Conservation (phyloP, 495 filamentous ascomycete species). For the Hypoxylon rickii region DNA sequence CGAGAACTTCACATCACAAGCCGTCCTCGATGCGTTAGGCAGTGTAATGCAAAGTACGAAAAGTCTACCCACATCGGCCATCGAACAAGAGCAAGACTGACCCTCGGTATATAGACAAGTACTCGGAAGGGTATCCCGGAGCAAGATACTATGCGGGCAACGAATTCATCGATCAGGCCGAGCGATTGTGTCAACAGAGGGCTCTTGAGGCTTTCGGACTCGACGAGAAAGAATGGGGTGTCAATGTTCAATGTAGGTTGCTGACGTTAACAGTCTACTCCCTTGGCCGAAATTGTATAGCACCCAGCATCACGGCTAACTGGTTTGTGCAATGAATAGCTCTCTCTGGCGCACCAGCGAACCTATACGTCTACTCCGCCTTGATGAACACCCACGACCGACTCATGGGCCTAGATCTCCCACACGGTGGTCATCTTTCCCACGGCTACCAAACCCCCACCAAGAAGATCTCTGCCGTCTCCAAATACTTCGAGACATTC, state of each 20-base stretch:
- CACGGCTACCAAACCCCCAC: slow-evolving; percentile 97
- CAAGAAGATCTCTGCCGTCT: slow-evolving; percentile 98
- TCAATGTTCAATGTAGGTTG: slow-evolving; percentile 89
- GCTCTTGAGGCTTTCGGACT: slow-evolving; percentile 86
- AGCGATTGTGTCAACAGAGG: slow-evolving; percentile 85
- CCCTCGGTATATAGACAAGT: slow-evolving; percentile 71
- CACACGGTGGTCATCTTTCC: slow-evolving; percentile 94
- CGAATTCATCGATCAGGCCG: slow-evolving; percentile 89
- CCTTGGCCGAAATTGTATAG: not conserved
- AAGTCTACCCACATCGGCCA: not conserved
- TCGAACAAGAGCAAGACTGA: slow-evolving; percentile 20
- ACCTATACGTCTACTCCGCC: slow-evolving; percentile 94
- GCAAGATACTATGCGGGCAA: slow-evolving; percentile 98
- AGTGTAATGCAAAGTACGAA: slow-evolving; percentile 96
- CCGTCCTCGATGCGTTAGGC: slow-evolving; percentile 92
- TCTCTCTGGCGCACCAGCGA: slow-evolving; percentile 92
- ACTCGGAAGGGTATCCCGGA: slow-evolving; percentile 97
- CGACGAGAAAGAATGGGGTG: slow-evolving; percentile 88
- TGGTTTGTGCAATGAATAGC: slow-evolving; percentile 53
- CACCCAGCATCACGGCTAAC: slow-evolving; percentile 24
- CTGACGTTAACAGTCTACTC: not conserved
- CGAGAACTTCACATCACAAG: slow-evolving; percentile 98
- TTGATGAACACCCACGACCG: slow-evolving; percentile 90
- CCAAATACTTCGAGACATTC: slow-evolving; percentile 98
- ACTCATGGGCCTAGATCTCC: slow-evolving; percentile 95